These are phyloP conservation scores for Penicillium sp. DNA, from an alignment of 2,329 filamentous ascomycete genomes.

Conservation along the genomic window DNA sequence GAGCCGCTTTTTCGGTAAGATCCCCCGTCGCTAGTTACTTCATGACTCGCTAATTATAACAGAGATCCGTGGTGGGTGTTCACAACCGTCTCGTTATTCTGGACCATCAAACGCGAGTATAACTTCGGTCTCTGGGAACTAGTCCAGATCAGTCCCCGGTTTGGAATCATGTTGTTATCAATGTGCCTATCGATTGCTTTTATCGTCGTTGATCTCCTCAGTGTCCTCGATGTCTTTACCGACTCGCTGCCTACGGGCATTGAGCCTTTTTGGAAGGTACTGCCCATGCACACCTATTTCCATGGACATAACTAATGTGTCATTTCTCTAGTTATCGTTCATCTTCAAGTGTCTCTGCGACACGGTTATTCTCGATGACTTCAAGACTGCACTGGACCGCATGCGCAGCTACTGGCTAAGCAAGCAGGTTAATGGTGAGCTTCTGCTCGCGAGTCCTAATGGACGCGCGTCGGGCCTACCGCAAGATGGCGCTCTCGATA, in stretches of 20 bases:
- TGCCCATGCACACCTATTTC: not conserved
- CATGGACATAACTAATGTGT: not conserved
- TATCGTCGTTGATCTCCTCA: slow-evolving; percentile 57
- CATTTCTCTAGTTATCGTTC: slow-evolving; percentile 44
- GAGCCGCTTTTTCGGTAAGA: slow-evolving; percentile 55
- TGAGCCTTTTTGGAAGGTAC: slow-evolving; percentile 59
- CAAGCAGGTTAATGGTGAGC: slow-evolving; percentile 24
- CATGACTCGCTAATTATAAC: not conserved
- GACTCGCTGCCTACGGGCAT: slow-evolving; percentile 49
- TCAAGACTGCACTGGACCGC: slow-evolving; percentile 54
- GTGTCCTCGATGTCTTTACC: slow-evolving; percentile 50
- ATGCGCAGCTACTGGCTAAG: slow-evolving; percentile 32
- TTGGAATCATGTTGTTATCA: slow-evolving; percentile 56
- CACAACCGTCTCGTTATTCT: slow-evolving; percentile 56
- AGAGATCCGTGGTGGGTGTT: slow-evolving; percentile 66
- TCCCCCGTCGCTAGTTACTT: not conserved
- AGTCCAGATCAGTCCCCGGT: slow-evolving; percentile 57
- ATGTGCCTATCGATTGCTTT: slow-evolving; percentile 60
- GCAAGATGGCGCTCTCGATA: not conserved
- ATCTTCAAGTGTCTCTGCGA: slow-evolving; percentile 65
- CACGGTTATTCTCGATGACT: slow-evolving; percentile 62
- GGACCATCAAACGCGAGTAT: slow-evolving; percentile 59
- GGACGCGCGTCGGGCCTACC: not conserved
- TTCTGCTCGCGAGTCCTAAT: slow-evolving; percentile 8
- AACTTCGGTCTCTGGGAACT: slow-evolving; percentile 55